phyloP scores from a whole-genome alignment of 2,329 filamentous ascomycete genomes.

The Calonectria pteridis region DNA sequence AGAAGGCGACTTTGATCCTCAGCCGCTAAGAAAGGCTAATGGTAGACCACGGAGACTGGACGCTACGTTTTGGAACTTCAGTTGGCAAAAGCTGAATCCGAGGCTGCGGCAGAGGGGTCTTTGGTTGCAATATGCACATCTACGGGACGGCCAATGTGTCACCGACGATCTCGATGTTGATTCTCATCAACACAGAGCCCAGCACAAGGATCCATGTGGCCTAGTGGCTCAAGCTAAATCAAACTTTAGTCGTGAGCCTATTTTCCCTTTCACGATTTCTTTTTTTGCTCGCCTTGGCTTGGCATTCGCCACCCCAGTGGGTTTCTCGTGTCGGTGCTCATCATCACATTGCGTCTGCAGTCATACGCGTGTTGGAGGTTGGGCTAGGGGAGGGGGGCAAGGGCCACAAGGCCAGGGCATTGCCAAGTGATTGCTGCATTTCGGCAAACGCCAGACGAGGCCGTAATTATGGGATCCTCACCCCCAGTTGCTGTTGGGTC shows the following conservation, averaged over 20 bases:
- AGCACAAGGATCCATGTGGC: neutral
- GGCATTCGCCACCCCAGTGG: neutral
- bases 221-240: constrained; percentile 18
- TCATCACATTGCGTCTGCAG: neutral
- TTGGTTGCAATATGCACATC: neutral
- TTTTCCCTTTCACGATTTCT: neutral
- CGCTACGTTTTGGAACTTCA: neutral
- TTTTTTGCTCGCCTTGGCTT: neutral
- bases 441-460: neutral
- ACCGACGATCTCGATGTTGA: constrained; percentile 6
- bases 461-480: neutral
- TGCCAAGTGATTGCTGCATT: constrained; percentile 1
- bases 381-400: neutral
- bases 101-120: neutral
- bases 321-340: neutral
- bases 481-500: constrained; percentile 5
- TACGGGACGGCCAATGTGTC: neutral
- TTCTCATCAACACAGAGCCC: neutral
- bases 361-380: neutral
- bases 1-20: neutral
- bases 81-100: neutral
- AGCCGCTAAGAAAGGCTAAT: neutral
- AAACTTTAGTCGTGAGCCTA: constrained; percentile 37
- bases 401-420: neutral
- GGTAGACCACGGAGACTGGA: neutral